Conservation (phyloP, 108 stramenopile species). For the Skeletonema potamos region DNA sequence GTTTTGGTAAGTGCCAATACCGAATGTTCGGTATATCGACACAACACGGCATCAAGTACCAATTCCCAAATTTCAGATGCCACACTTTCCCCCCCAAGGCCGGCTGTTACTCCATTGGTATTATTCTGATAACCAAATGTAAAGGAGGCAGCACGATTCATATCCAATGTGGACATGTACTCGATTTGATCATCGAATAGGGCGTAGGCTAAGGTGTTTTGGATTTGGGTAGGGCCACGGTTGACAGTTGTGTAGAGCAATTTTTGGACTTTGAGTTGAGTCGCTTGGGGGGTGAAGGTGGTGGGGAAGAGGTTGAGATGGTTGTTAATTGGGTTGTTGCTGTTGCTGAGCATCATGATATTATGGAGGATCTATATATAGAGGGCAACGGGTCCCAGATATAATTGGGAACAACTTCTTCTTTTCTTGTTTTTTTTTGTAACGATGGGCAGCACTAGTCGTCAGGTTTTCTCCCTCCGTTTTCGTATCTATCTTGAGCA, state of each 20-base stretch:
- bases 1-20: conserved; percentile 32
- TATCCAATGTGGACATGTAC: conserved; percentile 40
- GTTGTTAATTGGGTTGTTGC: conserved; percentile 1
- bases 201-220: conserved; percentile 12
- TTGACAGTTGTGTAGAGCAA: conserved; percentile 15
- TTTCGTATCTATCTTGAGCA: no score
- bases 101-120: no score
- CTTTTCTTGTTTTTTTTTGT: no score
- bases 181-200: conserved; percentile 31
- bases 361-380: no score
- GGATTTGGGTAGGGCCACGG: conserved; percentile 31
- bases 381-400: neutral
- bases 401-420: no score
- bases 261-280: conserved; percentile 19
- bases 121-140: conserved; percentile 33
- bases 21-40: conserved; percentile 22
- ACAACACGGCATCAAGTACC: conserved; percentile 21
- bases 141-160: conserved; percentile 46
- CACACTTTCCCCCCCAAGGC: conserved; percentile 8
- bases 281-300: neutral
- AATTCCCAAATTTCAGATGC: conserved; percentile 32
- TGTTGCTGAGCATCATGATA: conserved; percentile 13
- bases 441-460: no score
- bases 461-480: no score
- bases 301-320: conserved; percentile 37